Evolutionary conservation across 306 rosid genomes (phyloP).

Genomic region (Pyrus betulifolia): DNA sequence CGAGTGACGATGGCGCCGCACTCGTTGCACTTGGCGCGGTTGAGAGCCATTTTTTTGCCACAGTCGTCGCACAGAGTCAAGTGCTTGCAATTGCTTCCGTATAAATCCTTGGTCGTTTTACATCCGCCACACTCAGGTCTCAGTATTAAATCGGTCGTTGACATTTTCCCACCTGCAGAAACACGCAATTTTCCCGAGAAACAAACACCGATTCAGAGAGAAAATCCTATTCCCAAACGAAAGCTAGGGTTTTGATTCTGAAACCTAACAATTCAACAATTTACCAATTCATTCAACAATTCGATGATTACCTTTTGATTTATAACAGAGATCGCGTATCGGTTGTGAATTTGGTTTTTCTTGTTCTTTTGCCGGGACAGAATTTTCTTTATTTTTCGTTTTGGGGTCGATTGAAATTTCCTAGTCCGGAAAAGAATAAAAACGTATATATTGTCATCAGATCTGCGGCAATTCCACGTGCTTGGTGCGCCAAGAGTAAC

Average conservation of each 20-base stretch:
- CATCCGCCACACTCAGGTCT: conserved; percentile 71
- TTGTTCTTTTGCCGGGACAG: neutral
- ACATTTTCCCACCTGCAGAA: conserved; percentile 24
- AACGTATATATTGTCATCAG: neutral
- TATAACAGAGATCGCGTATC: neutral
- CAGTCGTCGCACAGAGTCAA: conserved; percentile 78
- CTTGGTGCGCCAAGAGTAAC: neutral
- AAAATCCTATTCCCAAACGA: neutral
- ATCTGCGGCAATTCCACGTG: neutral
- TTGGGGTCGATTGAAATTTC: neutral
- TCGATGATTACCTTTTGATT: neutral
- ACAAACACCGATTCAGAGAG: neutral
- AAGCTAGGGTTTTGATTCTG: neutral
- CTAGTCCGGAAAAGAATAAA: neutral
- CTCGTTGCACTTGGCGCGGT: conserved; percentile 56
- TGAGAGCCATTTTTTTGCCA: conserved; percentile 81
- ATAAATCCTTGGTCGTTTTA: conserved; percentile 65
- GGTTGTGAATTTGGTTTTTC: neutral
- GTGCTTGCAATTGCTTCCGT: conserved; percentile 97
- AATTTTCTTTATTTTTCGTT: neutral
- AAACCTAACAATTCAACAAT: neutral
- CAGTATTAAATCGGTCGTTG: conserved; percentile 53
- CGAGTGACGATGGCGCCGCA: conserved; percentile 71
- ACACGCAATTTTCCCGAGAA: neutral
- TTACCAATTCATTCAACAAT: neutral